phyloP scores from a whole-genome alignment of 2,329 filamentous ascomycete species.

The Akanthomyces muscarius region DNA sequence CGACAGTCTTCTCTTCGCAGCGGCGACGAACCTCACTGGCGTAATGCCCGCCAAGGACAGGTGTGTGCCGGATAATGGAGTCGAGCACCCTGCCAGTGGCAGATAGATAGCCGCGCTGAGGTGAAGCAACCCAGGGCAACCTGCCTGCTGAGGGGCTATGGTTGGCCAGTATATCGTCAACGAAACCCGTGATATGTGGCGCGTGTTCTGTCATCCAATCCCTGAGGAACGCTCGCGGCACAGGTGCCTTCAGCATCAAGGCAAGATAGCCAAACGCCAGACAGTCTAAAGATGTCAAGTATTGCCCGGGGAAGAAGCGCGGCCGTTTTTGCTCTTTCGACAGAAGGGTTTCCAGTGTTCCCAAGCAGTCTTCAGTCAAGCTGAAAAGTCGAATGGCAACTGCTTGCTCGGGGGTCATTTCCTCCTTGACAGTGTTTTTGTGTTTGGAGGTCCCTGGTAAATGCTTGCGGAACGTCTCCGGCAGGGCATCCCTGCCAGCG shows the following conservation, averaged over 20 bases:
- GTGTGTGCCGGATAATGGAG: slow-evolving; percentile 33
- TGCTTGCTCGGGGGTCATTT: slow-evolving; percentile 66
- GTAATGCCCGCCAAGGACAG: slow-evolving; percentile 34
- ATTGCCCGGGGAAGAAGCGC: slow-evolving; percentile 29
- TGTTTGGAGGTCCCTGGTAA: slow-evolving; percentile 33
- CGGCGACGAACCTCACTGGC: slow-evolving; percentile 35
- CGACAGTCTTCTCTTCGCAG: slow-evolving; percentile 30
- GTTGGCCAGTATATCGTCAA: slow-evolving; percentile 28
- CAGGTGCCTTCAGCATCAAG: slow-evolving; percentile 57
- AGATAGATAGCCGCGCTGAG: slow-evolving; percentile 23
- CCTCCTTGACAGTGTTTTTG: slow-evolving; percentile 55
- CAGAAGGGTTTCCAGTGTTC: slow-evolving; percentile 61
- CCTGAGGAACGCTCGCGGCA: slow-evolving; percentile 40
- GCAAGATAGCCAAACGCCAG: slow-evolving; percentile 75
- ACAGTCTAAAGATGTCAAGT: slow-evolving; percentile 59
- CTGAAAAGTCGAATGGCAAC: slow-evolving; percentile 73
- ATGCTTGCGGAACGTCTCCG: slow-evolving; percentile 38
- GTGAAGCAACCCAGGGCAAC: slow-evolving; percentile 28
- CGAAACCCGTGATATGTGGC: slow-evolving; percentile 30
- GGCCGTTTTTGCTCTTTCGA: slow-evolving; percentile 24
- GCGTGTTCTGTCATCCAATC: slow-evolving; percentile 37
- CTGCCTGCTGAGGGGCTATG: slow-evolving; percentile 21
- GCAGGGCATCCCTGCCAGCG: slow-evolving; percentile 34
- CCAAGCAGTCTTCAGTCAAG: slow-evolving; percentile 66
- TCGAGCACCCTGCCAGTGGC: slow-evolving; percentile 32